phyloP scores from a whole-genome alignment of 23 red algal genomes.

The Gracilariopsis chorda region DNA sequence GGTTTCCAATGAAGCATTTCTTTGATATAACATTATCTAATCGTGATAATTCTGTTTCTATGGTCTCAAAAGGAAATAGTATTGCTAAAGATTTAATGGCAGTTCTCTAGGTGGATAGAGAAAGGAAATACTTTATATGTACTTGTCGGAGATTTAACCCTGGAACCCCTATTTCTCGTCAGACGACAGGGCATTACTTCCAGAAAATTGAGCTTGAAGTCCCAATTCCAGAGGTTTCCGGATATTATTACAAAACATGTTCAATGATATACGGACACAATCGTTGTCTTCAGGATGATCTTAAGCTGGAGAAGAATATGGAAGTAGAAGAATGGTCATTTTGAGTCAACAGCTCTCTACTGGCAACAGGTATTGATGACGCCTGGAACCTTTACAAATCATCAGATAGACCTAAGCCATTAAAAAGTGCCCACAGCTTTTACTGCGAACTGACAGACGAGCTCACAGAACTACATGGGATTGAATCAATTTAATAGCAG shows the following conservation, averaged over 20 bases:
- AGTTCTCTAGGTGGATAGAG: background rate
- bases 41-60: too few species aligned
- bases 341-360: background rate
- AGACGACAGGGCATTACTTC: background rate
- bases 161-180: background rate
- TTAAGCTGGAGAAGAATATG: background rate
- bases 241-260: background rate
- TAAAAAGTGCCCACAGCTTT: too few species aligned
- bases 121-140: background rate
- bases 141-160: too few species aligned
- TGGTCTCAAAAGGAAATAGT: background rate
- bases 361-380: slow-evolving; percentile 16
- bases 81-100: background rate
- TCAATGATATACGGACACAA: slow-evolving; percentile 5
- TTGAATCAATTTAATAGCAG: too few species aligned
- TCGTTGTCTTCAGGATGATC: slow-evolving; percentile 15
- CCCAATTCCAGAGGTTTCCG: background rate
- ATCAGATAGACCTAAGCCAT: too few species aligned
- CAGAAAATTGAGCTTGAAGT: background rate
- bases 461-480: too few species aligned
- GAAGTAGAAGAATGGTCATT: slow-evolving; percentile 3
- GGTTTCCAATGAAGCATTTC: background rate
- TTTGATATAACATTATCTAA: background rate
- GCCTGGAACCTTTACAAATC: slow-evolving; percentile 2
- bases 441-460: too few species aligned